These are phyloP conservation scores for Fusarium chaquense DNA, from an alignment of 2,329 filamentous ascomycete genomes.

Conservation along the genomic window DNA sequence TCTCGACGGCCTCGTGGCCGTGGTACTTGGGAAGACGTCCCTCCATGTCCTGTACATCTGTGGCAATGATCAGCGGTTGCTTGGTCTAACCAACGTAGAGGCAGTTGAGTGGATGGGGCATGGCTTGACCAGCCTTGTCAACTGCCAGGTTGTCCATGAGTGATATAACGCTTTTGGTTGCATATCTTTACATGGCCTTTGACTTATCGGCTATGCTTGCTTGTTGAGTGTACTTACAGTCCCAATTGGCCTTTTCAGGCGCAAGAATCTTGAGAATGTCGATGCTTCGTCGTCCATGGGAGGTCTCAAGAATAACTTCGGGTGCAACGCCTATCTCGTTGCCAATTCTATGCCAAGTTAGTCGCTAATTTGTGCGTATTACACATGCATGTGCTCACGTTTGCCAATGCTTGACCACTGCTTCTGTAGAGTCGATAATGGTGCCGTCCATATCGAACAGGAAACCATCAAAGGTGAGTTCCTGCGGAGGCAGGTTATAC, in stretches of 20 bases:
- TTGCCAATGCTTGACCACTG: constrained; percentile 83
- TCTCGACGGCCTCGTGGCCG: constrained; percentile 83
- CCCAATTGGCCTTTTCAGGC: constrained; percentile 89
- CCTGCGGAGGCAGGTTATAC: constrained; percentile 59
- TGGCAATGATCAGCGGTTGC: constrained; percentile 23
- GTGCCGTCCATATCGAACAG: constrained; percentile 86
- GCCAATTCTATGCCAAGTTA: constrained; percentile 69
- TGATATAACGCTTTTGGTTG: constrained; percentile 7
- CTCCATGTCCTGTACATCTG: constrained; percentile 85
- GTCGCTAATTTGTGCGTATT: neutral
- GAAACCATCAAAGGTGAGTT: constrained; percentile 65
- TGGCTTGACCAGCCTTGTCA: constrained; percentile 9
- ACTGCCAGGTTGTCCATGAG: constrained; percentile 4
- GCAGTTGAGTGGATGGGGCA: neutral
- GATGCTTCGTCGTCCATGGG: constrained; percentile 90
- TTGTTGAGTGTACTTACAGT: constrained; percentile 72
- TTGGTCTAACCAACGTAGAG: constrained; percentile 10
- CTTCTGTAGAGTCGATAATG: constrained; percentile 83
- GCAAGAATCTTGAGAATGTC: constrained; percentile 84
- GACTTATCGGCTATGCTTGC: neutral
- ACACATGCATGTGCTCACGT: constrained; percentile 60
- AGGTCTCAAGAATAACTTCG: constrained; percentile 87
- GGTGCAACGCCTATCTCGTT: constrained; percentile 86
- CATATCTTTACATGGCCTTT: neutral
- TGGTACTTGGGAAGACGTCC: constrained; percentile 80